Conservation (phyloP, 805 yeast species). For the Saccharomycopsis sp. region DNA sequence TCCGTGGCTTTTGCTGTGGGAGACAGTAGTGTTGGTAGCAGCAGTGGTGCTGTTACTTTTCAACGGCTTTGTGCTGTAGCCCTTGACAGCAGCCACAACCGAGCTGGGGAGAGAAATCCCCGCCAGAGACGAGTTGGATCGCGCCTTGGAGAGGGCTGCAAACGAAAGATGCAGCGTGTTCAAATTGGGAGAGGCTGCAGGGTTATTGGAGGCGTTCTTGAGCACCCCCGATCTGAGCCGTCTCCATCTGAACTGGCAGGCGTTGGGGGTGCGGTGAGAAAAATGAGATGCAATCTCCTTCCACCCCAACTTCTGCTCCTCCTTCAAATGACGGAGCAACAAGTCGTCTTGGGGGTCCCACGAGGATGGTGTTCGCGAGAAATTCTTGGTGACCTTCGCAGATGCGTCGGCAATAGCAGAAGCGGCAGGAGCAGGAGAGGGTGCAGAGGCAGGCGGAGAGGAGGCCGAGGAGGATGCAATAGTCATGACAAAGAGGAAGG, state of each 20-base stretch:
- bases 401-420: neutral
- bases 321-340: constrained; percentile 67
- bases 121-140: neutral
- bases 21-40: neutral
- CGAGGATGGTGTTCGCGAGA: constrained; percentile 28
- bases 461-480: neutral
- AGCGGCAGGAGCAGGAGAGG: neutral
- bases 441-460: neutral
- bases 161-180: constrained; percentile 19
- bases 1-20: neutral
- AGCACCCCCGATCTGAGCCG: constrained; percentile 45
- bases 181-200: constrained; percentile 20
- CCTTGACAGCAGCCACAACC: neutral
- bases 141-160: constrained; percentile 19
- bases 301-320: constrained; percentile 82
- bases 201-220: constrained; percentile 24
- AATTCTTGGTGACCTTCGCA: constrained; percentile 1
- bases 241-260: constrained; percentile 88
- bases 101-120: neutral
- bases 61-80: neutral
- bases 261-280: constrained; percentile 77
- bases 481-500: neutral
- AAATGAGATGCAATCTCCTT: constrained; percentile 78
- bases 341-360: constrained; percentile 80
- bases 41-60: neutral